Evolutionary conservation across 768 basidiomycete genomes (phyloP).

Genomic region (Tricholoma sp.): DNA sequence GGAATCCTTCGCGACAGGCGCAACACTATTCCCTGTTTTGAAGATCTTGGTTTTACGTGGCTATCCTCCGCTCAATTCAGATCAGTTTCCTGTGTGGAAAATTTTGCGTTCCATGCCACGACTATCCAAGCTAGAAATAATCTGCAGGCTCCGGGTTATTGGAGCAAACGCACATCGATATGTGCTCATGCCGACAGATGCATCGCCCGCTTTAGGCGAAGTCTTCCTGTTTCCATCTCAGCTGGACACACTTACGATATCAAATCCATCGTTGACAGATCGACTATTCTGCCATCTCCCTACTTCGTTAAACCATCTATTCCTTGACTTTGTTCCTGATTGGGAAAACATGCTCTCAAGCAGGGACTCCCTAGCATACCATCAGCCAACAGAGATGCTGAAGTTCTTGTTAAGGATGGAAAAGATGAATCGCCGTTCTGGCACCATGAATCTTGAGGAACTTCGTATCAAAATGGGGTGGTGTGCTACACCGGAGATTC

Average conservation of each 20-base stretch:
- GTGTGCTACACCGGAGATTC: conserved; percentile 10
- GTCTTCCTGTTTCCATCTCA: conserved; percentile 5
- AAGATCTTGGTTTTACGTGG: conserved; percentile 10
- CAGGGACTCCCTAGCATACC: conserved; percentile 11
- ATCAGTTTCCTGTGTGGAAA: conserved; percentile 5
- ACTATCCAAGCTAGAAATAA: conserved; percentile 6
- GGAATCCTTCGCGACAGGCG: background rate
- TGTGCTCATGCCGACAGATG: conserved; percentile 5
- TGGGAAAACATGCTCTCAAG: conserved; percentile 12
- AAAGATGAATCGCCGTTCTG: background rate
- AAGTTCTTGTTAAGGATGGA: conserved; percentile 2
- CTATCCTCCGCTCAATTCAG: conserved; percentile 8
- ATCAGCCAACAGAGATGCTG: conserved; percentile 7
- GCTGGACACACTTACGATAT: conserved; percentile 5
- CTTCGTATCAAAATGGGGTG: conserved; percentile 11
- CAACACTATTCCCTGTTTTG: conserved; percentile 2
- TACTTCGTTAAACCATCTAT: conserved; percentile 4
- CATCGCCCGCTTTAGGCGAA: background rate
- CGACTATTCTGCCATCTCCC: conserved; percentile 7
- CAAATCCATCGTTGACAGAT: conserved; percentile 10
- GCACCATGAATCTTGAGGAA: conserved; percentile 2
- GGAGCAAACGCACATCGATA: conserved; percentile 8
- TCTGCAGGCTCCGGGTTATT: conserved; percentile 7
- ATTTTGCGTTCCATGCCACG: conserved; percentile 6
- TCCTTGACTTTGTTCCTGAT: conserved; percentile 13